These are phyloP conservation scores for Entoloma clypeatum DNA, from an alignment of 1,284 basidiomycete species.

Conservation along the genomic window DNA sequence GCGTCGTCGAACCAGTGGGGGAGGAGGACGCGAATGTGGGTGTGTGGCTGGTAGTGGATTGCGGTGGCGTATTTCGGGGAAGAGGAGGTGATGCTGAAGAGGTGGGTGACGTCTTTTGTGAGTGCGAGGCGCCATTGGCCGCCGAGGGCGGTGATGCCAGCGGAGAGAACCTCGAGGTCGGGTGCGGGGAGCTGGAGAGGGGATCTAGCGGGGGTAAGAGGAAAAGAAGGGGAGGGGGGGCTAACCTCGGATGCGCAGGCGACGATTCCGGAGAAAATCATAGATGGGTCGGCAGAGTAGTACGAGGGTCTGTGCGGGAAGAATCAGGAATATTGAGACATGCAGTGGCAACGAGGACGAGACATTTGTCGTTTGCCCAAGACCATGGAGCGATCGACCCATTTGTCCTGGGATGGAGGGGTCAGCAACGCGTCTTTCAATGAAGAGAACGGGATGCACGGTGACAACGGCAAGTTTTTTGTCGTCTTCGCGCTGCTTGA, in stretches of 20 bases:
- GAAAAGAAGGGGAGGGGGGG: slow-evolving; percentile 6
- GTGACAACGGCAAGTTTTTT: slow-evolving; percentile 38
- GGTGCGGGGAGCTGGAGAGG: slow-evolving; percentile 47
- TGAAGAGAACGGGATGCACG: slow-evolving; percentile 28
- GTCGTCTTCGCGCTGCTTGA: slow-evolving; percentile 23
- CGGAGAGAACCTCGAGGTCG: slow-evolving; percentile 72
- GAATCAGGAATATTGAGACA: not conserved
- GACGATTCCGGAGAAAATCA: slow-evolving; percentile 81
- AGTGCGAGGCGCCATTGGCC: slow-evolving; percentile 76
- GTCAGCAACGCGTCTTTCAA: slow-evolving; percentile 7
- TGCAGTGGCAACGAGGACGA: slow-evolving; percentile 22
- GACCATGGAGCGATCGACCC: slow-evolving; percentile 66
- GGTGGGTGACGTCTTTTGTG: slow-evolving; percentile 82
- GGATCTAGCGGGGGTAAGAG: not conserved
- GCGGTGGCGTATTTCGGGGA: slow-evolving; percentile 58
- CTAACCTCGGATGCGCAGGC: slow-evolving; percentile 64
- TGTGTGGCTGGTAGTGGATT: slow-evolving; percentile 51
- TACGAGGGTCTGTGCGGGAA: slow-evolving; percentile 40
- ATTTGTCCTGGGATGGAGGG: slow-evolving; percentile 41
- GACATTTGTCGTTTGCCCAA: slow-evolving; percentile 58
- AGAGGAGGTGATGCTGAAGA: slow-evolving; percentile 56
- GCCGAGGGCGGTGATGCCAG: slow-evolving; percentile 72
- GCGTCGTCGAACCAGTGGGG: slow-evolving; percentile 86
- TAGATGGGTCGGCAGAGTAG: slow-evolving; percentile 73
- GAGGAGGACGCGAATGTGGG: slow-evolving; percentile 58